Evolutionary conservation across 495 filamentous ascomycete species (phyloP).

Genomic region (Aspergillus coremiiformis): DNA sequence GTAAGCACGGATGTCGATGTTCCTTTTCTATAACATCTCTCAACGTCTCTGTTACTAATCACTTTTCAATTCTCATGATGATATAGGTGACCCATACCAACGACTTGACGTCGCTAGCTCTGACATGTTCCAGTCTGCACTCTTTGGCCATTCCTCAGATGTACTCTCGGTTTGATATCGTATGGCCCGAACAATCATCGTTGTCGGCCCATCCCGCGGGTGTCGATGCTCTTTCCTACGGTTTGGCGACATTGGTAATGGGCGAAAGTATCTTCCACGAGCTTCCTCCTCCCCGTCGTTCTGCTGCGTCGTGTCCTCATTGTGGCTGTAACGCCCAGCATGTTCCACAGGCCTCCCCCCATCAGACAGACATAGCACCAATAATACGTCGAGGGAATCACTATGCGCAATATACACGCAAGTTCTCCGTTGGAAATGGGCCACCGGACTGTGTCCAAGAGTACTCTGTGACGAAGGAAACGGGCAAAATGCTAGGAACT

Average conservation of each 20-base stretch:
- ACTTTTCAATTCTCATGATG: slow-evolving; percentile 5
- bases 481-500: slow-evolving; percentile 89
- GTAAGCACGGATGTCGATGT: slow-evolving; percentile 38
- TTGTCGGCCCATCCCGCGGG: slow-evolving; percentile 60
- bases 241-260: slow-evolving; percentile 77
- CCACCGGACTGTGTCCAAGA: slow-evolving; percentile 76
- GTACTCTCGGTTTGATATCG: slow-evolving; percentile 89
- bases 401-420: slow-evolving; percentile 77
- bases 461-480: slow-evolving; percentile 81
- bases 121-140: slow-evolving; percentile 81
- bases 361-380: slow-evolving; percentile 3
- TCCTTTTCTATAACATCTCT: neutral
- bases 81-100: slow-evolving; percentile 76
- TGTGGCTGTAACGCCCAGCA: slow-evolving; percentile 29
- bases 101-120: slow-evolving; percentile 74
- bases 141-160: slow-evolving; percentile 74
- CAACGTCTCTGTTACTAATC: neutral
- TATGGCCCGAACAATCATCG: slow-evolving; percentile 73
- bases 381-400: slow-evolving; percentile 57
- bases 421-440: slow-evolving; percentile 88
- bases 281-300: slow-evolving; percentile 10
- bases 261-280: slow-evolving; percentile 63
- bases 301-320: slow-evolving; percentile 21
- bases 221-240: slow-evolving; percentile 88
- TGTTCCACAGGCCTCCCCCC: slow-evolving; percentile 11